A percentile compares a stretch with the other conserved stretches of the same genome.
Evolutionary conservation across 2,329 filamentous ascomycete genomes (phyloP).

Genomic region (Clonostachys rosea): DNA sequence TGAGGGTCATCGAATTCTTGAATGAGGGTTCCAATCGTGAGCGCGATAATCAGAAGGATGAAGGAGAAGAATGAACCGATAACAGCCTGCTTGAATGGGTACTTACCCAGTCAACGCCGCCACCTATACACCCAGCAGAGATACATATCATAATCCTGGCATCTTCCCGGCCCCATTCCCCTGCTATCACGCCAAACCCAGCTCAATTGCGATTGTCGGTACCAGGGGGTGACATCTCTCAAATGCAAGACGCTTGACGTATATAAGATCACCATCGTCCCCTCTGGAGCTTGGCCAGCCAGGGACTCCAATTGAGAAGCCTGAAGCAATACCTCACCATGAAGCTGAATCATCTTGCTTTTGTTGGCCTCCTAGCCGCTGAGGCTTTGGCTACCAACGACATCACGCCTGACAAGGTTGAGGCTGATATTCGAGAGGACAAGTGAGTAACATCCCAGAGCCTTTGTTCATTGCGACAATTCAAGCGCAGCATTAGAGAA

Average conservation of each 20-base stretch:
- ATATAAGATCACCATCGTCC: background rate
- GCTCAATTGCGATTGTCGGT: no score
- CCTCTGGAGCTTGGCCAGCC: background rate
- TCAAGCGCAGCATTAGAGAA: background rate
- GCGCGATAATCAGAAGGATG: no score
- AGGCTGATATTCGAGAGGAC: conserved; percentile 28
- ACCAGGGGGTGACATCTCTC: no score
- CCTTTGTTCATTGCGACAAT: background rate
- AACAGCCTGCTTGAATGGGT: no score
- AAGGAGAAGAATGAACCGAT: no score
- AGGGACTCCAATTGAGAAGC: background rate
- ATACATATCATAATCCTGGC: no score
- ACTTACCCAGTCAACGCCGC: no score
- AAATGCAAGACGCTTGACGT: background rate
- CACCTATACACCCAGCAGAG: no score
- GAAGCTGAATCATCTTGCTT: conserved; percentile 8
- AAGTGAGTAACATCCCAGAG: conserved; percentile 19
- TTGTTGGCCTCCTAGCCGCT: conserved; percentile 5
- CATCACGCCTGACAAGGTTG: conserved; percentile 30
- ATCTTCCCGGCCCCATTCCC: no score
- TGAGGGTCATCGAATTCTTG: no score
- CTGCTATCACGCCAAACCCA: no score
- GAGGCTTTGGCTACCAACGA: conserved; percentile 16
- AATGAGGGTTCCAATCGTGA: no score
- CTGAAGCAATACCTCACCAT: conserved; percentile 4